These are phyloP conservation scores for Chrysoporthe cubensis DNA, from an alignment of 2,329 filamentous ascomycete species.

Conservation along the genomic window DNA sequence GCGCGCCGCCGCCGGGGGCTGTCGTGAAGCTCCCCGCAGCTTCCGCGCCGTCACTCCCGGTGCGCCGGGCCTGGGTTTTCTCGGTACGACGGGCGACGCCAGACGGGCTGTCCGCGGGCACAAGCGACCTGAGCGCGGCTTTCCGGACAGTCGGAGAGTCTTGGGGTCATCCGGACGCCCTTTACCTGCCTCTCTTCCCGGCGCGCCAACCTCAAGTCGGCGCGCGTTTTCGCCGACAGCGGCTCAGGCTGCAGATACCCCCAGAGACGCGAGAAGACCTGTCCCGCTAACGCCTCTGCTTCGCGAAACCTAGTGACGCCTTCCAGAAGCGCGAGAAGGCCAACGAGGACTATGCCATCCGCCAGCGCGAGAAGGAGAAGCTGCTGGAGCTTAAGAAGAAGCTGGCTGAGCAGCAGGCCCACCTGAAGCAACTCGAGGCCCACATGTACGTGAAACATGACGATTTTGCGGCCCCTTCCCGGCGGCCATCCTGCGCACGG, in stretches of 20 bases:
- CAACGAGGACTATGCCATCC: constrained; percentile 82
- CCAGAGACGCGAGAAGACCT: neutral
- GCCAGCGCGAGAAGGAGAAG: constrained; percentile 89
- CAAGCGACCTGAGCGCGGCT: neutral
- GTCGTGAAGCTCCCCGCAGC: neutral
- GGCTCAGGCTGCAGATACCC: neutral
- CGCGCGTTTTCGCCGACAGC: too few relatives aligned
- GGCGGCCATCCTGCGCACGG: neutral
- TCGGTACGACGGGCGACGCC: neutral
- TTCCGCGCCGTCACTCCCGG: constrained; percentile 6
- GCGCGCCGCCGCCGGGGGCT: neutral
- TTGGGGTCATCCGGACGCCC: neutral
- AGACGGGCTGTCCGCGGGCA: neutral
- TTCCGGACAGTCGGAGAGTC: neutral
- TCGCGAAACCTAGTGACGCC: constrained; percentile 66
- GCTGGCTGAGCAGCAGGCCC: constrained; percentile 76
- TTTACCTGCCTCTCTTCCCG: neutral
- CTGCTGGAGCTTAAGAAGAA: constrained; percentile 74
- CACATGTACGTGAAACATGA: constrained; percentile 70
- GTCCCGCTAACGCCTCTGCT: constrained; percentile 2
- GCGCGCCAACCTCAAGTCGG: too few relatives aligned
- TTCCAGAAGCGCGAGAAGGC: constrained; percentile 93
- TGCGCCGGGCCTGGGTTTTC: neutral
- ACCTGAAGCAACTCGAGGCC: constrained; percentile 82
- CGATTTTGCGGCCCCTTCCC: neutral